A percentile compares a stretch with the other conserved stretches of the same genome.
Evolutionary conservation across 352 stramenopile species (phyloP).

Genomic region (Phytophthora multivora): DNA sequence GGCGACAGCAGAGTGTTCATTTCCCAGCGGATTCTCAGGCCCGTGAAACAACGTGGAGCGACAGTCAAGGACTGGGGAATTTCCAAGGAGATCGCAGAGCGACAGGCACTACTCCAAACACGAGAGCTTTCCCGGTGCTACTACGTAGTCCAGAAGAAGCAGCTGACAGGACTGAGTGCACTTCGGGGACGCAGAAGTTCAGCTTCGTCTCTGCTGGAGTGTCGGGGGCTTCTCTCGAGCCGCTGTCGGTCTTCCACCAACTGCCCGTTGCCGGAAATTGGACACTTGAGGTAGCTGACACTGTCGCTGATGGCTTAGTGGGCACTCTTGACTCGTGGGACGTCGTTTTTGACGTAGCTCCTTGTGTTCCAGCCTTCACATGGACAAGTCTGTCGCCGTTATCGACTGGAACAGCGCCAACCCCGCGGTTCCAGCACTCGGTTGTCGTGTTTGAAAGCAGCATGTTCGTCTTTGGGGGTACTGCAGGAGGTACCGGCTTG

Average conservation of each 20-base stretch:
- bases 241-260: slow-evolving; percentile 62
- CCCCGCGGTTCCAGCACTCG: slow-evolving; percentile 62
- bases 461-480: slow-evolving; percentile 77
- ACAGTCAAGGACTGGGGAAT: slow-evolving; percentile 26
- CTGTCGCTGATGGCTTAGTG: slow-evolving; percentile 37
- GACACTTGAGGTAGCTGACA: slow-evolving; percentile 63
- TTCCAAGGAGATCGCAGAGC: slow-evolving; percentile 35
- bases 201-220: slow-evolving; percentile 33
- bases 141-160: slow-evolving; percentile 50
- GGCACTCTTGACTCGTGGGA: slow-evolving; percentile 59
- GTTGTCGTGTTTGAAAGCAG: slow-evolving; percentile 57
- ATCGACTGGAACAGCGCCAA: slow-evolving; percentile 42
- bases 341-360: slow-evolving; percentile 52
- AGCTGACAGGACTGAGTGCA: slow-evolving; percentile 26
- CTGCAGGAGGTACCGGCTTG: slow-evolving; percentile 31
- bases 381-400: slow-evolving; percentile 53
- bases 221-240: slow-evolving; percentile 37
- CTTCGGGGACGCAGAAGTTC: slow-evolving; percentile 38
- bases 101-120: slow-evolving; percentile 39
- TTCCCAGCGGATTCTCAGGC: slow-evolving; percentile 45
- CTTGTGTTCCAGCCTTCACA: slow-evolving; percentile 58
- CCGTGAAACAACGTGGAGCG: slow-evolving; percentile 53
- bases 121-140: slow-evolving; percentile 56
- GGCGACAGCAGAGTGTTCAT: slow-evolving; percentile 46
- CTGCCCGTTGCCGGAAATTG: slow-evolving; percentile 57